phyloP scores from a whole-genome alignment of 495 filamentous ascomycete species.

The Hyaloscypha hepaticicola region DNA sequence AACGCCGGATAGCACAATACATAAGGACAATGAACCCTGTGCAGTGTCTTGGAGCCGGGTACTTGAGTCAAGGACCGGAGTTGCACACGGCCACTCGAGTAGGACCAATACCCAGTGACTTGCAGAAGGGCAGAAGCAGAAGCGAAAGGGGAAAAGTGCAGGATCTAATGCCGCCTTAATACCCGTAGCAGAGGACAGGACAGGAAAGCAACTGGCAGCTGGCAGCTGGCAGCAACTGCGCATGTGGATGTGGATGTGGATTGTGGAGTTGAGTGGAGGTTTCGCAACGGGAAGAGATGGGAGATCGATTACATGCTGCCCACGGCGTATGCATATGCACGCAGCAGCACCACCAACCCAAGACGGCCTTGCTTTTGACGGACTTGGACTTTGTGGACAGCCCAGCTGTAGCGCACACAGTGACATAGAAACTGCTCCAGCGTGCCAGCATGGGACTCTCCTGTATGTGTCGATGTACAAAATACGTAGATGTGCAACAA shows the following conservation, averaged over 20 bases:
- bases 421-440: too few relatives aligned
- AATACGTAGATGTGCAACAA: background rate
- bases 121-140: background rate
- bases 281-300: background rate
- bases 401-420: too few relatives aligned
- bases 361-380: too few relatives aligned
- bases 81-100: background rate
- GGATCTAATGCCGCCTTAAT: background rate
- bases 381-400: too few relatives aligned
- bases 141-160: background rate
- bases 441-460: background rate
- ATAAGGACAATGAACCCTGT: background rate
- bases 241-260: background rate
- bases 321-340: background rate
- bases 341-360: background rate
- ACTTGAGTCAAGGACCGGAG: background rate
- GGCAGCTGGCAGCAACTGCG: background rate
- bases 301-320: slow-evolving; percentile 8
- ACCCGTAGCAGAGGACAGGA: too few relatives aligned
- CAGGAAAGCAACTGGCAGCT: too few relatives aligned
- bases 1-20: background rate
- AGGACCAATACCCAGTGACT: background rate
- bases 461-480: too few relatives aligned
- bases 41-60: background rate
- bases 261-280: background rate